Evolutionary conservation across 768 basidiomycete species (phyloP).

Genomic region (Russula compacta): DNA sequence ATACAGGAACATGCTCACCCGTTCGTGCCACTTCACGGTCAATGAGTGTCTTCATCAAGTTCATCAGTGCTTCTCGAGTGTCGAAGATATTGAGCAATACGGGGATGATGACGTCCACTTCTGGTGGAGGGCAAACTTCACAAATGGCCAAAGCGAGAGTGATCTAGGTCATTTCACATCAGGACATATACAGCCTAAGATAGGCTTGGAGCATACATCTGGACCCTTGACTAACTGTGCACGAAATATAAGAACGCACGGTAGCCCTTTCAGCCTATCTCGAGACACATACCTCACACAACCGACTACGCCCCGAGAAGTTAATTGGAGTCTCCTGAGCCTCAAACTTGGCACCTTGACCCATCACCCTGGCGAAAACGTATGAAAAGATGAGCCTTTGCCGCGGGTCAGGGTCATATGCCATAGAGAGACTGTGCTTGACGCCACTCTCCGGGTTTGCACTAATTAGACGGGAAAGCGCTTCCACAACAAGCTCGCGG

Average conservation of each 20-base stretch:
- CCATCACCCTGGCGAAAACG: constrained; percentile 73
- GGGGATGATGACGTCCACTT: constrained; percentile 78
- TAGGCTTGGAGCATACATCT: constrained; percentile 40
- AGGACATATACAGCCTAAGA: not conserved
- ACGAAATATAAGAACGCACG: not conserved
- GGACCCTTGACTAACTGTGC: constrained; percentile 61
- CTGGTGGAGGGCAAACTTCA: constrained; percentile 69
- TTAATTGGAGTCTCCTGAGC: constrained; percentile 35
- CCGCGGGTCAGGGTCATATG: constrained; percentile 60
- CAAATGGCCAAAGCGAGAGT: constrained; percentile 77
- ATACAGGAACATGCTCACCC: constrained; percentile 34
- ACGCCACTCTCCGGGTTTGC: constrained; percentile 84
- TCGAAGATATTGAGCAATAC: constrained; percentile 84
- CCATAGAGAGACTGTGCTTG: constrained; percentile 76
- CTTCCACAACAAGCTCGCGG: constrained; percentile 69
- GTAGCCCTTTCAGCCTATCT: not conserved
- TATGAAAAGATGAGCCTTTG: constrained; percentile 77
- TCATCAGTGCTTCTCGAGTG: constrained; percentile 59
- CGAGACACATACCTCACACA: constrained; percentile 27
- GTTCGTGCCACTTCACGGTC: constrained; percentile 76
- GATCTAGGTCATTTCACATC: constrained; percentile 38
- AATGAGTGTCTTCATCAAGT: constrained; percentile 73
- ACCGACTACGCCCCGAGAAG: constrained; percentile 24
- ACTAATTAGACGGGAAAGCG: constrained; percentile 70
- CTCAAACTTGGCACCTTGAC: constrained; percentile 72